Base-by-base conservation (phyloP, 495 filamentous ascomycete genomes). In the Neurospora terricola region DNA sequence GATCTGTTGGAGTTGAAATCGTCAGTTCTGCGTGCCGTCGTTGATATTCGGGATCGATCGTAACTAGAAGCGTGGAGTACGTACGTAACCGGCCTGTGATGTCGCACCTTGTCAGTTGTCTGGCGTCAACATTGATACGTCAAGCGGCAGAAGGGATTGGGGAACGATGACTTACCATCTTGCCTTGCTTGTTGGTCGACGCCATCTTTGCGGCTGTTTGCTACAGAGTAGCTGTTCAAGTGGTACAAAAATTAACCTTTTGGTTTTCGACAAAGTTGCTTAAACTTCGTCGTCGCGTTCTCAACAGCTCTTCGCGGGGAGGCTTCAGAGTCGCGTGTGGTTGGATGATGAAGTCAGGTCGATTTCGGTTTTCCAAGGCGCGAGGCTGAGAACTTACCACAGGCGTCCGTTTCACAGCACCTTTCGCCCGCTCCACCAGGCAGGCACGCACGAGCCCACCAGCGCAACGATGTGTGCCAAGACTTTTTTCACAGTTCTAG, bases 141-240 rank as follows among this genome's bases (percentile, higher is more conserved):
- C 74, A 72, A 82, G 27, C 75, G 78, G 80, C 72, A 75, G 75
- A 76, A 78, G 73, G 78, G 72, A 77, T 75, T 75, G 73, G 77
- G 70, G 71, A 72, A 71, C 40, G 4, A 69, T 72, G 72, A 89
- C 94, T 90, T 86, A 98, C 96, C 96, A 99, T 98, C 88, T 98
- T 98, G 82, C 96, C 96, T 81, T 97, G 93, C 82, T 96, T 96
- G 88, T 97, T 97, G 76, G 91, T 90, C 91, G 97, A 95, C 91
- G 97, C 96, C 84, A 83, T 91, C 82, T 79, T 84, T 76, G 77
- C 80, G 81, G 78, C 83, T 86, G 66, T 87, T 87, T 89, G 89
- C 86, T 88, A 87, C 82, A 71, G 76, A 85, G 90, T 91, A 92
- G 90, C 91, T 88, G 85, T 75, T 75, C 75, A 78, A 18, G 40